Evolutionary conservation across 805 yeast genomes (phyloP), one percentile per base, ranked within the genome.

Genomic region (Jamesozyma jinghongensis): DNA sequence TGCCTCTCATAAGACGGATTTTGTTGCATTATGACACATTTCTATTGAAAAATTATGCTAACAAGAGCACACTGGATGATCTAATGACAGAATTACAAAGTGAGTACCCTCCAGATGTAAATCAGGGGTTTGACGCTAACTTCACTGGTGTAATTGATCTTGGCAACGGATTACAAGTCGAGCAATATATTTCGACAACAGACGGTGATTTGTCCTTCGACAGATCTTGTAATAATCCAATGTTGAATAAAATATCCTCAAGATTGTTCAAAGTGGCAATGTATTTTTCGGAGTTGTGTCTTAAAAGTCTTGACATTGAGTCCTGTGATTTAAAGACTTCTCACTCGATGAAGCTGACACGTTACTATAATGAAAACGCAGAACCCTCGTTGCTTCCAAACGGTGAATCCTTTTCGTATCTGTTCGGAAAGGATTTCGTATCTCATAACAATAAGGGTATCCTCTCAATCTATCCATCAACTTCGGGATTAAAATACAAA

Each of bases 31-130:
- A 49, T 36, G 61, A 59, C 41, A 52, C 56, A 5, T 56, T 60
- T 36, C 40, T 59, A 16, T 40, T 60, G 47, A 50, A 54, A 36
- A 59, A 60, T 42, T 59, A 53, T 40, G 63, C 65, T 6, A 52
- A 57, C 35, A 45, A 47, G 36, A 46, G 40, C 3, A 39, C 39
- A 2, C 28, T 59, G 16, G 51, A 48, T 36, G 44, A 32, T 2
- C 39, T 57, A 34, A 3, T 47, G 11, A 38, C 36, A 2, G 31
- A 28, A 3, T 33, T 56, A 17, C 29, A 16, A 20, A 8, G 11
- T 2, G 52, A 42, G 13, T 16, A 19, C 6, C 7, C 20, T 4
- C 38, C 40, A 11, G 34, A 34, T 20, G 18, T 34, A 3, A 26
- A 37, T 3, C 49, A 50, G 29, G 55, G 53, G 12, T 52, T 59